Percentiles rank a stretch among this genome's conserved stretches.
These are phyloP conservation scores for Zygotorulaspora mrakii DNA, from an alignment of 1,139 yeast species.

Conservation along the genomic window DNA sequence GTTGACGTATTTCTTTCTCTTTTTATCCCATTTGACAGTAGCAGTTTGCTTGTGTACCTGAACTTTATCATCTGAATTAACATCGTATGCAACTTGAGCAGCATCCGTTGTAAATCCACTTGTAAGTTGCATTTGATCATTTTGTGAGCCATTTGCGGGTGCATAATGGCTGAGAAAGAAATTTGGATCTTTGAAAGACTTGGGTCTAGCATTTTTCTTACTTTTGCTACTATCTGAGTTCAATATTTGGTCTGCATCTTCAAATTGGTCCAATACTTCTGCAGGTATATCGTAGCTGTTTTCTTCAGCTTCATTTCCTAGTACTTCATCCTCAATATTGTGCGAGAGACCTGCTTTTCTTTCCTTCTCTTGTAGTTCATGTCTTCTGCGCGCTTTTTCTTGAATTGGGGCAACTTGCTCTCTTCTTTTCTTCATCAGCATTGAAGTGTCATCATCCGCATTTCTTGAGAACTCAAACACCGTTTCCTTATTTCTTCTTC, in stretches of 20 bases:
- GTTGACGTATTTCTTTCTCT: conserved; percentile 86
- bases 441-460: conserved; percentile 68
- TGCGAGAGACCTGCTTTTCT: conserved; percentile 73
- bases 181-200: conserved; percentile 71
- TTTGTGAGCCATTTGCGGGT: conserved; percentile 74
- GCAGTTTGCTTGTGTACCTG: conserved; percentile 62
- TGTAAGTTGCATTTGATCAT: conserved; percentile 62
- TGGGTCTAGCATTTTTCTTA: conserved; percentile 38
- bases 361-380: conserved; percentile 67
- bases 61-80: conserved; percentile 72
- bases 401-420: conserved; percentile 86
- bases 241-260: conserved; percentile 56
- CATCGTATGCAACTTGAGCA: conserved; percentile 76
- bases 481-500: conserved; percentile 75
- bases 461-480: conserved; percentile 80
- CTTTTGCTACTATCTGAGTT: conserved; percentile 37
- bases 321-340: conserved; percentile 66
- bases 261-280: conserved; percentile 53
- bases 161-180: conserved; percentile 89
- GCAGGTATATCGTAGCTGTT: conserved; percentile 55
- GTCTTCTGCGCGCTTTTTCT: conserved; percentile 66
- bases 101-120: conserved; percentile 83
- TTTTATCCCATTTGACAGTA: conserved; percentile 88
- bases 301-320: conserved; percentile 51
- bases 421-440: conserved; percentile 82